Evolutionary conservation across 257 asterid species (phyloP), one percentile per base, ranked within the genome.

Genomic region (Fraxinus pennsylvanica): DNA sequence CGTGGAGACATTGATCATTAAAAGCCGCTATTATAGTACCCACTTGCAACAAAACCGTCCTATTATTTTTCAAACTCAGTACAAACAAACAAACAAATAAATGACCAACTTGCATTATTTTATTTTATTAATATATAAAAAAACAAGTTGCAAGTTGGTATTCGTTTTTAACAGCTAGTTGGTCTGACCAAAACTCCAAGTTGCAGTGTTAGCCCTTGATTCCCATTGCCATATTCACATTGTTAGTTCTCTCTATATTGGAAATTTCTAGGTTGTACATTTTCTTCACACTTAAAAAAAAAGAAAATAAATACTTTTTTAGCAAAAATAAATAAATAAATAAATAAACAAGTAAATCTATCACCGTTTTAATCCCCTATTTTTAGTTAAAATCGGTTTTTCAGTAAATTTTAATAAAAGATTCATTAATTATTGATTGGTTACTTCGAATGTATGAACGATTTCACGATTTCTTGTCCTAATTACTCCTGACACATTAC

Each of bases 11-110:
- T 12, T 43, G 74, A 52, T 52, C 66, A 57, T 57, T 19, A 57
- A 57, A n/a, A 57, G 66, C 29, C 66, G 66, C 29, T 6, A 57
- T 3, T 22, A 63, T 25, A 63, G 67, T 59, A 69, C 78, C 87
- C 73, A 81, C 85, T 84, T 84, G 87, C 84, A 74, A 45, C 33
- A 36, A 84, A 84, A 84, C 83, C 59, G 32, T 36, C 54, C 32
- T 65, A 25, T 45, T 29, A 35, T 66, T 12, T 27, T 32, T 45
- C 61, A 68, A 77, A 21, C 15, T 59, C 67, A 7, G 32, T 59
- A 2, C 30, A 21, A 35, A 65, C 57, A 78, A 33, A 63, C 57
- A 78, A 77, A 35, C 41, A 21, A 52, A 77, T 47, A 39, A 14
- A 39, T 7, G 45, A 13, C 15, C 81, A 76, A 82, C 81, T 82